Percentiles rank a stretch among this genome's conserved stretches.
Conservation (phyloP, 441 rosid genomes). For the Erodium chrysanthum region DNA sequence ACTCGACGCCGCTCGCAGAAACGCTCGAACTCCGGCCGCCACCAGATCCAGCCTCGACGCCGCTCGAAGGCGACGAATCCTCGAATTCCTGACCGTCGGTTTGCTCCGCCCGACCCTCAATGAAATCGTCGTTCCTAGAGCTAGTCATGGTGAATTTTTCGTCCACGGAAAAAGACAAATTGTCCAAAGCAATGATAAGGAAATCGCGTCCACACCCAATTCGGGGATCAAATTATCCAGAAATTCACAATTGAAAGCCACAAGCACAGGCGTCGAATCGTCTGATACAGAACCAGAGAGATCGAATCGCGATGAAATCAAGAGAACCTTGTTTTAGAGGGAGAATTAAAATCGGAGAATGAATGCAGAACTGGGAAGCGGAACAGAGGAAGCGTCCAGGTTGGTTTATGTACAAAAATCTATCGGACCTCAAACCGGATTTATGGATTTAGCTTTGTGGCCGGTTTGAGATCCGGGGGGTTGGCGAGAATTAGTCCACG, state of each 20-base stretch:
- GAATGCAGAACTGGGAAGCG: not conserved
- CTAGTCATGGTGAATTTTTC: conserved; percentile 35
- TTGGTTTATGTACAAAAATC: conserved; percentile 10
- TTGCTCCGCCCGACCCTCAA: conserved; percentile 30
- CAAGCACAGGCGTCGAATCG: not conserved
- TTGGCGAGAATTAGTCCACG: conserved; percentile 12
- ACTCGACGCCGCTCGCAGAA: conserved; percentile 28
- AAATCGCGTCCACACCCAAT: not conserved
- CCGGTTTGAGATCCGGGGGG: conserved; percentile 34
- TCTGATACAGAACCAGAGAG: conserved; percentile 5
- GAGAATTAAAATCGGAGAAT: conserved; percentile 16
- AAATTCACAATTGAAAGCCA: not conserved
- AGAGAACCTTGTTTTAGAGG: not conserved
- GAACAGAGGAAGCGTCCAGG: not conserved
- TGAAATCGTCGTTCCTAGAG: conserved; percentile 33
- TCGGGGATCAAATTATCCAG: conserved; percentile 13
- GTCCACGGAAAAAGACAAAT: conserved; percentile 9
- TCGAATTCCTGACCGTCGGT: conserved; percentile 21
- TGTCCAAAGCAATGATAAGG: conserved; percentile 10
- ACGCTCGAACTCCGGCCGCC: conserved; percentile 2
- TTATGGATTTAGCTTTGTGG: conserved; percentile 19
- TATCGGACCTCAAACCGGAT: conserved; percentile 31
- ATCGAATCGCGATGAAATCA: not conserved
- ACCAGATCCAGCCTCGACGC: conserved; percentile 36
- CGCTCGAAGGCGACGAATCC: conserved; percentile 28